A percentile compares a stretch with the other conserved stretches of the same genome.
phyloP scores from a whole-genome alignment of 139 green algal genomes.

The Chlorella sp. region DNA sequence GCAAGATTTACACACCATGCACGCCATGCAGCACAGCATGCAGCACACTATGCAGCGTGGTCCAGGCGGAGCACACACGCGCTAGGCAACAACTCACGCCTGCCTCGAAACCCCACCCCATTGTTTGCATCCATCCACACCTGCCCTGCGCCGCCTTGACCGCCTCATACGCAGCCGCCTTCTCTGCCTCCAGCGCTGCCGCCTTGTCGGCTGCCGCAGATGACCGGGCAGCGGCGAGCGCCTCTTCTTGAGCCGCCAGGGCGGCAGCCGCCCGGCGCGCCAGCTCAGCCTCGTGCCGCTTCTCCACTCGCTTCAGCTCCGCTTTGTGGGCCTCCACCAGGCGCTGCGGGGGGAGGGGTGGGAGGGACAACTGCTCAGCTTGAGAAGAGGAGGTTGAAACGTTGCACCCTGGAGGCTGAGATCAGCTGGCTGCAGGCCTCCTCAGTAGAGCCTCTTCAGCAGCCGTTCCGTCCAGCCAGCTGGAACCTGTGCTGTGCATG shows the following conservation, averaged over 20 bases:
- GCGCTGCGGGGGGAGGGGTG: conserved; percentile 30
- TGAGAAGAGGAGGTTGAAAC: background rate
- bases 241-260: conserved; percentile 38
- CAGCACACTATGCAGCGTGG: too few relatives aligned
- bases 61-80: background rate
- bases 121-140: background rate
- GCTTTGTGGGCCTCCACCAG: conserved; percentile 59
- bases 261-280: conserved; percentile 20
- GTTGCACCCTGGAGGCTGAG: too few relatives aligned
- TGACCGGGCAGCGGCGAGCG: conserved; percentile 37
- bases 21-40: too few relatives aligned
- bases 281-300: conserved; percentile 28
- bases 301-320: conserved; percentile 38
- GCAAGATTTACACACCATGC: too few relatives aligned
- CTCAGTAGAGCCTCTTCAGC: too few relatives aligned
- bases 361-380: too few relatives aligned
- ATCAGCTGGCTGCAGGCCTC: too few relatives aligned
- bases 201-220: conserved; percentile 36
- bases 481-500: too few relatives aligned
- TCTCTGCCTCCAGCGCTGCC: conserved; percentile 50
- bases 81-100: background rate
- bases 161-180: conserved; percentile 34
- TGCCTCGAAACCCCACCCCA: background rate
- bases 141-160: conserved; percentile 43
- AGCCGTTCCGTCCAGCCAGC: too few relatives aligned